phyloP scores from a whole-genome alignment of 805 yeast genomes.

The Spathaspora girioi region DNA sequence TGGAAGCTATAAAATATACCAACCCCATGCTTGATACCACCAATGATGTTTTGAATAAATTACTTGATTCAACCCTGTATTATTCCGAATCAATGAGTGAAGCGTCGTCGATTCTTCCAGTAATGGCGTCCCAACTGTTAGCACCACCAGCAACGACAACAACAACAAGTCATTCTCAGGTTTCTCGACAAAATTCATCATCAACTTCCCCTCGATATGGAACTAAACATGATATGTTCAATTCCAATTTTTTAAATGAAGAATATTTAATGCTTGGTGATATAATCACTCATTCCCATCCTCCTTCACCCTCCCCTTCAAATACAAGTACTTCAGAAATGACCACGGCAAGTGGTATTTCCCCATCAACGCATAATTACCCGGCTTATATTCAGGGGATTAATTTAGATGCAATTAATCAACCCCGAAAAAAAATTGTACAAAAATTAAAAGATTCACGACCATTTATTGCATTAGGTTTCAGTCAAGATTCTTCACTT shows the following conservation, averaged over 20 bases:
- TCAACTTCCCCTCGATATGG: neutral
- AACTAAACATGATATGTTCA: constrained; percentile 13
- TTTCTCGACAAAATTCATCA: neutral
- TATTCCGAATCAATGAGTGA: neutral
- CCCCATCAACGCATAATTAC: neutral
- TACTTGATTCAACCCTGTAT: constrained; percentile 9
- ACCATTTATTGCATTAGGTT: constrained; percentile 41
- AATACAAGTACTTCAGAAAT: constrained; percentile 19
- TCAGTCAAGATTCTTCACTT: constrained; percentile 9
- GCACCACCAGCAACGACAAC: neutral
- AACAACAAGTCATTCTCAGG: neutral
- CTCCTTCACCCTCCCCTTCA: constrained; percentile 37
- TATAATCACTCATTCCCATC: constrained; percentile 39
- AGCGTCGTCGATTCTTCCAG: neutral
- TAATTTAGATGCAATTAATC: constrained; percentile 4
- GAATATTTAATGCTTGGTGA: constrained; percentile 52
- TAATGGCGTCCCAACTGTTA: neutral
- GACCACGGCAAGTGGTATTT: neutral
- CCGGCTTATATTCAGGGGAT: neutral
- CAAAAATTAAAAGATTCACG: constrained; percentile 24
- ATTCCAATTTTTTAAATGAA: constrained; percentile 46
- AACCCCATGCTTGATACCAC: constrained; percentile 25
- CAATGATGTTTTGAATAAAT: constrained; percentile 21
- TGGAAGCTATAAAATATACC: neutral
- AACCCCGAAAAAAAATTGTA: constrained; percentile 4